Conservation (phyloP, 148 eudicot genomes). For the Euryodendron excelsum region DNA sequence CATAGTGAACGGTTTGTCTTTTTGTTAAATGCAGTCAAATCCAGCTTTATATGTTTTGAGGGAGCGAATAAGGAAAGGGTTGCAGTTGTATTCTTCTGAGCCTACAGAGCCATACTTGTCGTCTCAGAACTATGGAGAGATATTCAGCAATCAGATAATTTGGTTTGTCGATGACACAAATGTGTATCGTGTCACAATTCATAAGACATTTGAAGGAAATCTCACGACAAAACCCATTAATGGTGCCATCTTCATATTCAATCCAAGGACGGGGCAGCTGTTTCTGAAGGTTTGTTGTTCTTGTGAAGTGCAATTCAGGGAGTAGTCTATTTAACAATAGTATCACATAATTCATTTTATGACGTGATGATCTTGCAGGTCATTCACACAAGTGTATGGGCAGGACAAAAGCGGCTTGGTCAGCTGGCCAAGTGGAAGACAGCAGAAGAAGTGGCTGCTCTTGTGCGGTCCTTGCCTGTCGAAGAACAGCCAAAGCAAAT, state of each 20-base stretch:
- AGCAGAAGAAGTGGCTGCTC: constrained; percentile 98
- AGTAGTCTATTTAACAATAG: background rate
- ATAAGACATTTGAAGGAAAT: constrained; percentile 98
- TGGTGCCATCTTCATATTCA: constrained; percentile 97
- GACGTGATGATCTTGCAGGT: constrained; percentile 50
- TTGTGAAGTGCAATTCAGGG: background rate
- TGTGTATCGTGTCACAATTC: constrained; percentile 97
- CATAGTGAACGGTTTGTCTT: constrained; percentile 4
- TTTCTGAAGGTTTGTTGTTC: constrained; percentile 69
- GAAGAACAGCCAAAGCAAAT: constrained; percentile 98
- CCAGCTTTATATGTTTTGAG: constrained; percentile 95
- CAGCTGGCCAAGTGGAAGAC: constrained; percentile 99
- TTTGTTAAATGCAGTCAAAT: constrained; percentile 71
- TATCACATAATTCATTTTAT: background rate
- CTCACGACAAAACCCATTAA: constrained; percentile 98
- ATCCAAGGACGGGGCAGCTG: constrained; percentile 93
- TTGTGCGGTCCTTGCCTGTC: constrained; percentile 93
- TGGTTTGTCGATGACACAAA: constrained; percentile 99
- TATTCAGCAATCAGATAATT: constrained; percentile 96
- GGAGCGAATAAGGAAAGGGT: constrained; percentile 95
- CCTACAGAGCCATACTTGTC: constrained; percentile 98
- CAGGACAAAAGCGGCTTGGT: constrained; percentile 99
- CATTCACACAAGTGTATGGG: constrained; percentile 99
- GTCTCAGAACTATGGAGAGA: constrained; percentile 97
- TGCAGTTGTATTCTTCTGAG: constrained; percentile 98